Base-by-base conservation (phyloP, 2,329 filamentous ascomycete species). In the Volutella citrinella region DNA sequence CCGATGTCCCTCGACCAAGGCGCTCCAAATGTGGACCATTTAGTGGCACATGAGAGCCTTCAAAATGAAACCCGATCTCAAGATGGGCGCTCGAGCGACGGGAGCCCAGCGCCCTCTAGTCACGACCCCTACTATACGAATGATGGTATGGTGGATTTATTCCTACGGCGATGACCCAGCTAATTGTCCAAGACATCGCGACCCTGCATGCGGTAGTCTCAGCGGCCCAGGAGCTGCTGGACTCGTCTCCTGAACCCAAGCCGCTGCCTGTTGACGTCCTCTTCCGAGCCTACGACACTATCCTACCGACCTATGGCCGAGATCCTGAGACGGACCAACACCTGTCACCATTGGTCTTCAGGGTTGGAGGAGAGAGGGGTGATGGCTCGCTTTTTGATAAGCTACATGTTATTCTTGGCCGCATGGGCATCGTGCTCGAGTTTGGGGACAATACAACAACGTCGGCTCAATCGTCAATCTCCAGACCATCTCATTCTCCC, bases 331-430 rank as follows among this genome's bases (percentile, higher is more conserved):
- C 84, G 47, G 86, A 90, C 52, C 80, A 81, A 49, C 78, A 84
- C 48, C 82, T 89, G 52, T 80, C 88, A 45, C 78, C 83, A 43
- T 81, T 94, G 51, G 65, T 95, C 36, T 87, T 93, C 57, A 82
- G 82, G 51, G 79, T 95, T 56, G 84, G 86, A 32, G 80, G 80
- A 40, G 73, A 78, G 51, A 70, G 72, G 37, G 74, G 75, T 28
- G 61, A 73, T 28, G 65, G 64, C 20, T 72, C 72, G 5, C 68
- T 94, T 18, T 71, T 78, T 43, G 77, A 83, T 38, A 84, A 83
- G 48, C 90, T 93, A 51, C 75, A 80, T 57, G 68, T 74, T 37
- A 70, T 87, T 39, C 69, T 94, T 45, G 68, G 65, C 12, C 72
- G 77, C 30, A 80, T 88, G 72, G 81, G 82, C 15, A 88, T 91